Base-by-base conservation (phyloP, 2,329 filamentous ascomycete species). In the Cladophialophora chaetospira region DNA sequence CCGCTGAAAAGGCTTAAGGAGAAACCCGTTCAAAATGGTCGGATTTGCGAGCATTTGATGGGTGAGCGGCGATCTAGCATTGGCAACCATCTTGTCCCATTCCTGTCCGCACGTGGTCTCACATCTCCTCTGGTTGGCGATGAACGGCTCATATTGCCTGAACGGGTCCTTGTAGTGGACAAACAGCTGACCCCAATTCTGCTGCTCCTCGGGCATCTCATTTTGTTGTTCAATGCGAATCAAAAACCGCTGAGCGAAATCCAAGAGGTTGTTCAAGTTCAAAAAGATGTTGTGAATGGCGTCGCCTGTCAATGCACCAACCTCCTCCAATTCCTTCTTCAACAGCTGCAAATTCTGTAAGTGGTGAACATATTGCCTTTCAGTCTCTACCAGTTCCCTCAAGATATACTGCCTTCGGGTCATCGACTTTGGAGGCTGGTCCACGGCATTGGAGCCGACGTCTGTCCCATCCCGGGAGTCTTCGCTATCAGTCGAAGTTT, bases 331-430 rank as follows among this genome's bases (percentile, higher is more conserved):
- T 21, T 88, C 84, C 74, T 90, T 93, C 76, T 96, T 97, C 69
- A 97, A 82, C 47, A 92, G 88, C 71, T 97, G 91, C 31, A 99
- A 74, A 65, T 96, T 93, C 71, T 97, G 93, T 51, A 99, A 77
- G 76, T 99, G 94, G 71, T 97, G 92, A 3, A 97, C 94, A 67
- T 99, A 99, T 74, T 97, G 97, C 61, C 94, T 87, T 74, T 99
- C 94, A 1, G 93, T 97, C 66, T 93, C 90, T 54, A 99, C 88
- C 44, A 99, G 77, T 73, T 99, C 94, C 68, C 88, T 86, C 40
- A 99, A 84, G 60, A 97, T 91, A 71, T 97, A 89, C 67, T 97
- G 89, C 64, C 91, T 87, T 70, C 89, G 83, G 1, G 84, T 85
- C 54, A 86, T 83, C 45, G 87, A 85, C 51, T 66, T 65, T 8